Percentiles rank a stretch among this genome's conserved stretches.
Evolutionary conservation across 805 yeast genomes (phyloP).

Genomic region (Saccharomycopsis sp.): DNA sequence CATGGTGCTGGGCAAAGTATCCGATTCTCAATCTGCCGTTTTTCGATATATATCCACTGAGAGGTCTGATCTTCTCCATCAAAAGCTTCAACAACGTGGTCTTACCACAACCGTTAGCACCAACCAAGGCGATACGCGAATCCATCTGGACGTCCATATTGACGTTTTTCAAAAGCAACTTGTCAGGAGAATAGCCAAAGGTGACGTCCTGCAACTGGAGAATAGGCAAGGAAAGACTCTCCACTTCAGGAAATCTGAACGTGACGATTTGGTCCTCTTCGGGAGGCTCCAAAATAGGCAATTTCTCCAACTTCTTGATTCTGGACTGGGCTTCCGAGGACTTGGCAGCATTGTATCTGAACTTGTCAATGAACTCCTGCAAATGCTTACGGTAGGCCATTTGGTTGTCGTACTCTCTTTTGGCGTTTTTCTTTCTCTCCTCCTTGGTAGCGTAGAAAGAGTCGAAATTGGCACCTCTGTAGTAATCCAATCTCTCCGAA

Average conservation of each 20-base stretch:
- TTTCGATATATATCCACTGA: slow-evolving; percentile 68
- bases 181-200: slow-evolving; percentile 71
- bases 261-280: slow-evolving; percentile 81
- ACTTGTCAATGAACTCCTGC: slow-evolving; percentile 92
- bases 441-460: slow-evolving; percentile 88
- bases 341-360: slow-evolving; percentile 95
- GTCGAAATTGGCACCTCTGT: slow-evolving; percentile 90
- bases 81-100: slow-evolving; percentile 85
- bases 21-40: slow-evolving; percentile 89
- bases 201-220: slow-evolving; percentile 80
- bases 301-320: slow-evolving; percentile 90
- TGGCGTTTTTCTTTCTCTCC: slow-evolving; percentile 88
- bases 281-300: slow-evolving; percentile 90
- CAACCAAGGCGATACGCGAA: slow-evolving; percentile 92
- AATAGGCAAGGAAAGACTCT: slow-evolving; percentile 86
- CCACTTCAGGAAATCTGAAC: slow-evolving; percentile 94
- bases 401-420: slow-evolving; percentile 94
- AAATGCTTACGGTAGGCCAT: slow-evolving; percentile 92
- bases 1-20: slow-evolving; percentile 97
- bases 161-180: slow-evolving; percentile 63
- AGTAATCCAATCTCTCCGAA: slow-evolving; percentile 92
- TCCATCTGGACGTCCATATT: slow-evolving; percentile 89
- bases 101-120: slow-evolving; percentile 99
- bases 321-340: slow-evolving; percentile 97
- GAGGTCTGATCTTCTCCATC: slow-evolving; percentile 70